Evolutionary conservation across 1,139 yeast genomes (phyloP).

Genomic region (Hanseniaspora sp.): DNA sequence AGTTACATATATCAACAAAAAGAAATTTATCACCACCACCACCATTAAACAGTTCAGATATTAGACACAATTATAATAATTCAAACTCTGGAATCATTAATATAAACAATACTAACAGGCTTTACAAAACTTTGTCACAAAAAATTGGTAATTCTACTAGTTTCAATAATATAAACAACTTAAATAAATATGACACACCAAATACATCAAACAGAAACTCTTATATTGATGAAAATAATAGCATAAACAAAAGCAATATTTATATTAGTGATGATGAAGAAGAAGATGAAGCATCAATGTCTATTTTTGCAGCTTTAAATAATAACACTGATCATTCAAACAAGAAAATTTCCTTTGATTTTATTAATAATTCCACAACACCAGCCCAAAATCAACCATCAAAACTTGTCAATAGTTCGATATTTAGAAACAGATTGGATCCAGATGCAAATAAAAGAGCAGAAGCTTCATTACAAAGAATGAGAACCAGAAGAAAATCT

Average conservation of each 20-base stretch:
- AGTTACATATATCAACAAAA: not conserved
- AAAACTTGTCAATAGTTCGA: not conserved
- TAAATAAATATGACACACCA: not conserved
- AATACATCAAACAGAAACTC: not conserved
- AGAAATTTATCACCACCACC: slow-evolving; percentile 11
- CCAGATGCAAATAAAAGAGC: slow-evolving; percentile 50
- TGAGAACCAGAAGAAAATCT: slow-evolving; percentile 49
- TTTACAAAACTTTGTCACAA: slow-evolving; percentile 6
- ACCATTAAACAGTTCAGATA: not conserved
- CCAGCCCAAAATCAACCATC: not conserved
- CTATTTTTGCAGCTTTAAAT: slow-evolving; percentile 33
- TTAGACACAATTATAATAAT: no score
- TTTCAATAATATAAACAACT: not conserved
- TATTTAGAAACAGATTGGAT: slow-evolving; percentile 12
- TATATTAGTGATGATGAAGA: slow-evolving; percentile 17
- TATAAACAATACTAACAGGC: not conserved
- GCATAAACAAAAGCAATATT: not conserved
- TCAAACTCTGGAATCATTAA: not conserved
- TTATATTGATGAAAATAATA: not conserved
- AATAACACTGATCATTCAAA: slow-evolving; percentile 21
- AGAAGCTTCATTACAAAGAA: slow-evolving; percentile 54
- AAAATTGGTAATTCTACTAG: not conserved
- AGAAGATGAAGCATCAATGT: slow-evolving; percentile 37
- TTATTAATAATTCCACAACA: not conserved
- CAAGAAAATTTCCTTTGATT: slow-evolving; percentile 9